A percentile compares a stretch with the other conserved stretches of the same genome.
phyloP scores from a whole-genome alignment of 1,284 basidiomycete species.

The Sanghuangporus weigelae region DNA sequence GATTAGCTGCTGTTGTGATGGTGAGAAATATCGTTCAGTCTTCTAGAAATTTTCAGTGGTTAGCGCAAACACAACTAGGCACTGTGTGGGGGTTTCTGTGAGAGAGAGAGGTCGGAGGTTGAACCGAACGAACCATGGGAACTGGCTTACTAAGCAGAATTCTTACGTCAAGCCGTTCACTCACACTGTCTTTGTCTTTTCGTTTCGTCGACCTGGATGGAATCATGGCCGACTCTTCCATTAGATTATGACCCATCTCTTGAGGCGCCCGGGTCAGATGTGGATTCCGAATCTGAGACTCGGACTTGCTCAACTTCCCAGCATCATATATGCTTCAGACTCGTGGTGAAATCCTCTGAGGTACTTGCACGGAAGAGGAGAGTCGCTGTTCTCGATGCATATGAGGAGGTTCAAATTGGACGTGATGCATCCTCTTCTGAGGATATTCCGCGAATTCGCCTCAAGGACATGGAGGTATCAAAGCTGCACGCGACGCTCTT shows the following conservation, averaged over 20 bases:
- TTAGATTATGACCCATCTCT: conserved; percentile 41
- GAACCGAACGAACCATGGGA: too few relatives aligned
- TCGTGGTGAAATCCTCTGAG: conserved; percentile 47
- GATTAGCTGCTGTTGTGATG: too few relatives aligned
- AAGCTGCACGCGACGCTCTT: conserved; percentile 72
- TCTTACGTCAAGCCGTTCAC: too few relatives aligned
- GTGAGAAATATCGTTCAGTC: too few relatives aligned
- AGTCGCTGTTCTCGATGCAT: conserved; percentile 57
- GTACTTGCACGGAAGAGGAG: conserved; percentile 46
- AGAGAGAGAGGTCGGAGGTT: too few relatives aligned
- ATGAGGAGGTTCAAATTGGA: conserved; percentile 62
- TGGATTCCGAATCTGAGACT: conserved; percentile 7
- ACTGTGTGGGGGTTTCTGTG: too few relatives aligned
- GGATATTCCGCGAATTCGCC: conserved; percentile 54
- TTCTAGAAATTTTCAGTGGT: too few relatives aligned
- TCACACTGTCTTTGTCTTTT: not conserved
- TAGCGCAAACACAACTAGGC: too few relatives aligned
- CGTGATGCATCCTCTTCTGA: conserved; percentile 52
- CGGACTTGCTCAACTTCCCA: conserved; percentile 2
- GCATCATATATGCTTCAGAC: conserved; percentile 39
- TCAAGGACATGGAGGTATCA: conserved; percentile 78
- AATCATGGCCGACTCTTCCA: not conserved
- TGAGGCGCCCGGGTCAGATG: conserved; percentile 47
- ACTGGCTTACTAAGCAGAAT: too few relatives aligned
- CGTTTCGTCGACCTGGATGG: not conserved